Evolutionary conservation across 257 asterid species (phyloP).

Genomic region (Nicotiana otophora): DNA sequence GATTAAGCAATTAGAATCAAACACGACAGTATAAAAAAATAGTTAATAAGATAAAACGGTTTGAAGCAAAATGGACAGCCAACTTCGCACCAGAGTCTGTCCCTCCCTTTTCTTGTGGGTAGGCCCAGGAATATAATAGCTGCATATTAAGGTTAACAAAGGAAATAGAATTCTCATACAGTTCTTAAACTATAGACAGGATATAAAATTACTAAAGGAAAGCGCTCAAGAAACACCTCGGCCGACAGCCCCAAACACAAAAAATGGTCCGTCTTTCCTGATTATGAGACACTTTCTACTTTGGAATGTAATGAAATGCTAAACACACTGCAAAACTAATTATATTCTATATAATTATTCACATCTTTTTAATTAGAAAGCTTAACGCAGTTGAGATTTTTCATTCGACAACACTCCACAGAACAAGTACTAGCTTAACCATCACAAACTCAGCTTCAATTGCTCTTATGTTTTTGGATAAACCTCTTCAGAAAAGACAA

Average conservation of each 20-base stretch:
- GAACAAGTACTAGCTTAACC: not conserved
- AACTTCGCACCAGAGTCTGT: not conserved
- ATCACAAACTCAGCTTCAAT: not conserved
- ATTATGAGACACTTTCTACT: not conserved
- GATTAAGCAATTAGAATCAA: not conserved
- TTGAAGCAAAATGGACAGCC: slow-evolving; percentile 11
- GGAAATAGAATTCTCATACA: not conserved
- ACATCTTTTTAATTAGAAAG: not conserved
- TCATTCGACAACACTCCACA: not conserved
- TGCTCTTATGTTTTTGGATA: not conserved
- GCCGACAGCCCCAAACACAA: not conserved
- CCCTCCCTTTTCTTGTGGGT: not conserved
- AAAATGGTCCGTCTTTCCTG: not conserved
- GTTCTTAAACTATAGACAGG: not conserved
- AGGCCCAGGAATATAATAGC: not conserved
- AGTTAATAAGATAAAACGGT: not conserved
- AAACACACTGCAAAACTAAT: not conserved
- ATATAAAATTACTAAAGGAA: not conserved
- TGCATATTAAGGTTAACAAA: not conserved
- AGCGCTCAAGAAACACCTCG: not conserved
- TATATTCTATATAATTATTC: not conserved
- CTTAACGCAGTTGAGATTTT: not conserved
- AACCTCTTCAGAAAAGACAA: not conserved
- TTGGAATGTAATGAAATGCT: not conserved
- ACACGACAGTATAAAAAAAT: not conserved